Evolutionary conservation across 108 stramenopile species (phyloP).

Genomic region (Fragilaria crotonensis): DNA sequence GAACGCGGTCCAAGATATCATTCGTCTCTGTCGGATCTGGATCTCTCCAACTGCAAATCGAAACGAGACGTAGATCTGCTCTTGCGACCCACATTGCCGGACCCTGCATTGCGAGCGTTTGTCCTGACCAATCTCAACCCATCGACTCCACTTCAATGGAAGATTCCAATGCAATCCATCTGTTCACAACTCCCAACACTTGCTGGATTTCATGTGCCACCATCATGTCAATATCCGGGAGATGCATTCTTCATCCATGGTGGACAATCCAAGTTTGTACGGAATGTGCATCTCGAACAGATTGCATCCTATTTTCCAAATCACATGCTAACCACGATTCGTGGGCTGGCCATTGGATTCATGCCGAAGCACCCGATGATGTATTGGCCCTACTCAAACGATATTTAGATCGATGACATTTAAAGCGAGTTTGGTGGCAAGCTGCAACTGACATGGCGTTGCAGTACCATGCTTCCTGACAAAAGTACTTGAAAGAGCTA

Average conservation of each 20-base stretch:
- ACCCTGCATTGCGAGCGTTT: conserved; percentile 85
- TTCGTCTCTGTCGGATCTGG: conserved; percentile 36
- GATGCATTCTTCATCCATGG: conserved; percentile 88
- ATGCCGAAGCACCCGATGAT: conserved; percentile 88
- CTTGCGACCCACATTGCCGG: conserved; percentile 51
- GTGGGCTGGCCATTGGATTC: conserved; percentile 92
- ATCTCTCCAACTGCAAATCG: not conserved
- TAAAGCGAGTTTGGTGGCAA: no score
- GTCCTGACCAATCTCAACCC: conserved; percentile 65
- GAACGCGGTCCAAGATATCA: conserved; percentile 79
- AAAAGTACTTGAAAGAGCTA: no score
- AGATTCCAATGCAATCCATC: conserved; percentile 77
- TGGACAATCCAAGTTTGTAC: conserved; percentile 86
- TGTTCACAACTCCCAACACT: conserved; percentile 57
- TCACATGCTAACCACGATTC: conserved; percentile 84
- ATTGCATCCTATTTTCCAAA: conserved; percentile 85
- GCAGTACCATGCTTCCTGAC: no score
- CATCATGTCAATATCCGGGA: conserved; percentile 36
- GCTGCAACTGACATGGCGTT: no score
- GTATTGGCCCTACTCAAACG: conserved; percentile 62
- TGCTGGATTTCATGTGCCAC: conserved; percentile 69
- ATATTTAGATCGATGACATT: conserved; percentile 65
- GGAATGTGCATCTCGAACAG: conserved; percentile 62
- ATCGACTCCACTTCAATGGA: conserved; percentile 48
- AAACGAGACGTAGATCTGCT: conserved; percentile 56